phyloP scores from a whole-genome alignment of 306 rosid species.

The Gillenia trifoliata region DNA sequence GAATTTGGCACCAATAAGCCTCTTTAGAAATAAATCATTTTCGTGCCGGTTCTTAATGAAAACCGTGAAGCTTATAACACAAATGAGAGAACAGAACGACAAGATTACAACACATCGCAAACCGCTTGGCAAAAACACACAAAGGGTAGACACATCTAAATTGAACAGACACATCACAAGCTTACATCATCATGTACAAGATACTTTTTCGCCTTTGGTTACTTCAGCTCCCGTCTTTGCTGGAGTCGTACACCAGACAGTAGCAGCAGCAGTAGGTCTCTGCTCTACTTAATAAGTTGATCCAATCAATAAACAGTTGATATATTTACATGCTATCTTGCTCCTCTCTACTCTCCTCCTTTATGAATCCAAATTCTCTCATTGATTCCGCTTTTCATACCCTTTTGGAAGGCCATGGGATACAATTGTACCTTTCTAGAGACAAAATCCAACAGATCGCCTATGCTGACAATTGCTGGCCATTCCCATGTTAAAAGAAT shows the following conservation, averaged over 20 bases:
- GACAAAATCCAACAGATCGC: conserved; percentile 16
- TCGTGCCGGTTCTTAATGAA: conserved; percentile 18
- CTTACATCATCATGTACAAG: conserved; percentile 47
- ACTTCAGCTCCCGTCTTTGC: conserved; percentile 31
- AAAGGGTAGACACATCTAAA: conserved; percentile 28
- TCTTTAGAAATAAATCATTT: conserved; percentile 8
- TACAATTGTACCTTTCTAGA: conserved; percentile 20
- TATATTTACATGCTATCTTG: conserved; percentile 61
- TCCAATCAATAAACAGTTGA: conserved; percentile 33
- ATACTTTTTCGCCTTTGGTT: conserved; percentile 23
- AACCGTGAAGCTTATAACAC: conserved; percentile 36
- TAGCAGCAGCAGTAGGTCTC: conserved; percentile 31
- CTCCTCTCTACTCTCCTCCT: conserved; percentile 41
- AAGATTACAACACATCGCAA: conserved; percentile 27
- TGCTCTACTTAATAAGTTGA: conserved; percentile 35
- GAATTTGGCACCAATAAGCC: not conserved
- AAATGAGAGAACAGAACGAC: conserved; percentile 26
- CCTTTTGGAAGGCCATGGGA: conserved; percentile 20
- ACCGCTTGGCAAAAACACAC: conserved; percentile 34
- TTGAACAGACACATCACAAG: conserved; percentile 34
- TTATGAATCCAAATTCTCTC: conserved; percentile 25
- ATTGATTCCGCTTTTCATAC: conserved; percentile 14
- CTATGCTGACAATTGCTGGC: conserved; percentile 22
- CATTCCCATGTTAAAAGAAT: conserved; percentile 8
- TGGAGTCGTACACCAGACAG: conserved; percentile 24